Base-by-base conservation (phyloP, 1,284 basidiomycete species). In the Ceratorhiza oryzae-sativae region DNA sequence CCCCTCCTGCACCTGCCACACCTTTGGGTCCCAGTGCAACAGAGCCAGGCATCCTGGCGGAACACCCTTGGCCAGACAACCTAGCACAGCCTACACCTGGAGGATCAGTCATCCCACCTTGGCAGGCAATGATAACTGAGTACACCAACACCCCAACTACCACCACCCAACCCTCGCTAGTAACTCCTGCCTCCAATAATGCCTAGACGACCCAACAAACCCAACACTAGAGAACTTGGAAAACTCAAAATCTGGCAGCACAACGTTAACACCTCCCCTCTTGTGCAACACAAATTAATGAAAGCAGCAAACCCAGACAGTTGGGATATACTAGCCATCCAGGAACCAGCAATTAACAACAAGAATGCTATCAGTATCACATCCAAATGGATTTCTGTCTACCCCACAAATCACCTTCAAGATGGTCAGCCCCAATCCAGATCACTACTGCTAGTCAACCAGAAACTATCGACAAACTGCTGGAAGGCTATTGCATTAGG, bases 291-390 rank as follows among this genome's bases (percentile, higher is more conserved):
- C 32, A 48, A 67, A 18, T 15, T 67, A 2, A 32, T 67, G 34
- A 51, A 53, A 9, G 23, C 18, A 10, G 9, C 23, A 1, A 3
- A 3, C 15, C 62, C 62, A 13, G n/a, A n/a, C 1, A 36, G 39
- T 12, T 67, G 62, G 62, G 62, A 67, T 34, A 20, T 67, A 15
- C n/a, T 67, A 15, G 48, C 62, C 10, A 3, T 67, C 12, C 62
- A 68, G 25, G 34, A 68, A 41, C 63, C 63, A 3, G 23, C 49
- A 18, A 1, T 55, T 32, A 18, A 23, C 15, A 12, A 34, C 45
- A 56, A 45, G 15, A 39, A 27, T 8, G 49, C 63, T 9, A 53
- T 42, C 10, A 12, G 36, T 0, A 45, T 55, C 34, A 41, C 63
- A 9, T 36, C 39, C 6, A 25, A 30, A 1, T 68, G 51, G 49